Conservation (phyloP, 2,329 filamentous ascomycete genomes). For the Colletotrichum incanum region DNA sequence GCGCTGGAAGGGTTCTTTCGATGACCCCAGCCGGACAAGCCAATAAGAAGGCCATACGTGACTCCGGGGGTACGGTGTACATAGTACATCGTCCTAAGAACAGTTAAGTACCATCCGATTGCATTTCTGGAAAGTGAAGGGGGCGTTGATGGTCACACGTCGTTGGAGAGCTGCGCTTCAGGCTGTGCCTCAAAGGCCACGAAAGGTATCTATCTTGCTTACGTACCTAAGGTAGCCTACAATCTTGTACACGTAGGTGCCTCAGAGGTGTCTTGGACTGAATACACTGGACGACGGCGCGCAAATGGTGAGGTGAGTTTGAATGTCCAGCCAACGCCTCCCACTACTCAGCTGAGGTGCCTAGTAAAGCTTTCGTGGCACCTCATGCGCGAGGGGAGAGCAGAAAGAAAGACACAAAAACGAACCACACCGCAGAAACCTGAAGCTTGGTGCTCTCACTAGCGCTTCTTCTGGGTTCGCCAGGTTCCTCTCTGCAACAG, state of each 20-base stretch:
- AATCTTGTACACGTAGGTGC: not conserved
- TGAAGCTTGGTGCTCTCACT: conserved; percentile 39
- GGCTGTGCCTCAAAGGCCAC: not conserved
- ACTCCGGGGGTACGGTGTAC: conserved; percentile 28
- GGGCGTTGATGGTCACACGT: conserved; percentile 9
- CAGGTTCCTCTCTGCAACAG: conserved; percentile 38
- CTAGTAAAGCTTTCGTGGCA: not conserved
- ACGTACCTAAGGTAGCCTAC: too few species aligned
- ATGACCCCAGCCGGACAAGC: conserved; percentile 9
- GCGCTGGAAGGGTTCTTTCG: conserved; percentile 17
- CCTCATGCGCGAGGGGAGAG: not conserved
- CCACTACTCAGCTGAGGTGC: not conserved
- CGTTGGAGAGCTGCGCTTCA: conserved; percentile 14
- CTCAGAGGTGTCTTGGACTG: not conserved
- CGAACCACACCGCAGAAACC: conserved; percentile 10
- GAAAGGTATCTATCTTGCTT: not conserved
- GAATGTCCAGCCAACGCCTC: not conserved
- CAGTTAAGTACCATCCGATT: not conserved
- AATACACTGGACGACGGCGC: not conserved
- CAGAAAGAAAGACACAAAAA: conserved; percentile 17
- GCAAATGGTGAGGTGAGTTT: not conserved
- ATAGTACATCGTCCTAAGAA: too few species aligned
- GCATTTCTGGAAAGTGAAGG: not conserved
- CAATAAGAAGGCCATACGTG: conserved; percentile 19
- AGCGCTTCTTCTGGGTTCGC: conserved; percentile 31